phyloP scores from a whole-genome alignment of 371 early-diverging fungal genomes.

The Syncephalis plumigaleata region DNA sequence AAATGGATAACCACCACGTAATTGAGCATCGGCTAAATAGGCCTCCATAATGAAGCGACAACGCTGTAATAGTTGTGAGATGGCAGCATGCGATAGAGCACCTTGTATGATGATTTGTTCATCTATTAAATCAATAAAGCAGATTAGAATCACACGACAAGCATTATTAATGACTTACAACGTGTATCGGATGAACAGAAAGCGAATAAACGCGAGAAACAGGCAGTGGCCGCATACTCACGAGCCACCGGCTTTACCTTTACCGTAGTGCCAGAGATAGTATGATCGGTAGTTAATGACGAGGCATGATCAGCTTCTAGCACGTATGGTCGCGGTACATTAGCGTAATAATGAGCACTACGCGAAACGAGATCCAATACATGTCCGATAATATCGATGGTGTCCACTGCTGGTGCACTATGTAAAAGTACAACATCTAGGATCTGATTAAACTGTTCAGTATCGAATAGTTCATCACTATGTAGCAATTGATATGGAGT shows the following conservation, averaged over 20 bases:
- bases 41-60: conserved; percentile 41
- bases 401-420: background rate
- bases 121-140: background rate
- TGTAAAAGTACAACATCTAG: too few species aligned
- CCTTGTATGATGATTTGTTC: conserved; percentile 19
- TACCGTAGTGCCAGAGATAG: background rate
- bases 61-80: conserved; percentile 51
- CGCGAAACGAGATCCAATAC: background rate
- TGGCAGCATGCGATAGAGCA: conserved; percentile 37
- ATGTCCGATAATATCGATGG: background rate
- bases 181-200: background rate
- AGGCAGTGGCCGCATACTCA: background rate
- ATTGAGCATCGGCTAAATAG: conserved; percentile 53
- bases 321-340: background rate
- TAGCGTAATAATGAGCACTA: background rate
- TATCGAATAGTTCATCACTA: too few species aligned
- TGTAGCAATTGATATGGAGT: too few species aligned
- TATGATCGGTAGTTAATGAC: background rate
- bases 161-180: background rate
- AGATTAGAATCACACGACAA: background rate
- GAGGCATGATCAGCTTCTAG: background rate
- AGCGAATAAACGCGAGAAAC: background rate
- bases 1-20: conserved; percentile 60
- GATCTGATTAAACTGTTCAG: too few species aligned
- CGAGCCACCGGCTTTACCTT: background rate